phyloP scores from a whole-genome alignment of 2,329 filamentous ascomycete genomes.

The Stemphylium vesicarium region DNA sequence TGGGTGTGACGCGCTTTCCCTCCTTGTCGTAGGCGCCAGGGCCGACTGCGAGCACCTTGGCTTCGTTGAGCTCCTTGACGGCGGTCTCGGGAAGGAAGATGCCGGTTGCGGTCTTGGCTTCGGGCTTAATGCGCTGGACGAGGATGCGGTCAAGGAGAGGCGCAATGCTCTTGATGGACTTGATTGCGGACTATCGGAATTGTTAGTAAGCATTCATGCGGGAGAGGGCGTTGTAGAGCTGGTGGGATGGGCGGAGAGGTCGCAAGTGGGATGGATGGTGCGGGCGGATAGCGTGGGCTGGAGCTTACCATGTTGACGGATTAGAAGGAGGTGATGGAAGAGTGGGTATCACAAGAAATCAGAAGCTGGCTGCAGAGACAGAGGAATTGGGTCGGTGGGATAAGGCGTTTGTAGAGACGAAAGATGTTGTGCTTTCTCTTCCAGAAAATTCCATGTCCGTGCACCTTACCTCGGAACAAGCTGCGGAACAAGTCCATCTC shows the following conservation, averaged over 20 bases:
- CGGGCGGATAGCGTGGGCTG: not conserved
- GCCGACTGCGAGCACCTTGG: constrained; percentile 92
- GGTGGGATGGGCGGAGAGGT: not conserved
- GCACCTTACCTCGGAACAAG: constrained; percentile 23
- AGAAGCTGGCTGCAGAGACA: constrained; percentile 16
- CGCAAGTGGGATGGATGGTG: not conserved
- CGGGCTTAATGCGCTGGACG: constrained; percentile 96
- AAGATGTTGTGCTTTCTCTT: constrained; percentile 15
- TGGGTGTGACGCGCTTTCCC: constrained; percentile 84
- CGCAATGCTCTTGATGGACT: constrained; percentile 92
- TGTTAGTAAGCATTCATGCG: not conserved
- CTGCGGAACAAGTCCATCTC: constrained; percentile 13
- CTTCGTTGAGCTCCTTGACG: constrained; percentile 98
- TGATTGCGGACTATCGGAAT: constrained; percentile 66
- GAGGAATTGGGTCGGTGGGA: constrained; percentile 11
- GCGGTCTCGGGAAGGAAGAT: constrained; percentile 97
- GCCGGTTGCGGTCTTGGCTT: constrained; percentile 92
- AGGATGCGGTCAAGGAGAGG: constrained; percentile 98
- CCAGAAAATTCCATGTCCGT: constrained; percentile 26
- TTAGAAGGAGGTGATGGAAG: constrained; percentile 13
- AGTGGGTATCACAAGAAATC: constrained; percentile 23
- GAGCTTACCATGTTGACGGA: constrained; percentile 27
- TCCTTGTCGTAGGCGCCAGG: constrained; percentile 87
- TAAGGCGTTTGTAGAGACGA: constrained; percentile 3
- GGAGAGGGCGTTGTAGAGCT: not conserved